These are phyloP conservation scores for Trichophaea hybrida DNA, from an alignment of 2,329 filamentous ascomycete genomes.

Conservation along the genomic window DNA sequence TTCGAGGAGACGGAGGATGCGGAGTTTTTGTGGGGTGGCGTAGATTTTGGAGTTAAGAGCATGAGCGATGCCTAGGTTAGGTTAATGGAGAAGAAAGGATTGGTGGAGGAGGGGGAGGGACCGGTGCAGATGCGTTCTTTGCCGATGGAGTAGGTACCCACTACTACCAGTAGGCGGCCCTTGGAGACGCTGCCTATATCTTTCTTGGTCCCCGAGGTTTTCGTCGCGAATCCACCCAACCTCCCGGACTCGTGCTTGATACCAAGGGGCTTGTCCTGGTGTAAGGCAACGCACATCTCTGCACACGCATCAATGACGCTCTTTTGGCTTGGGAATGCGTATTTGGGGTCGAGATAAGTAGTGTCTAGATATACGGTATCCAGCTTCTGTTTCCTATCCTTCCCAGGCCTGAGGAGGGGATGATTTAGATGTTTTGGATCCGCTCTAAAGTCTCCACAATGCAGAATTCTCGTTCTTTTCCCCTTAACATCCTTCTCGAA, in stretches of 20 bases:
- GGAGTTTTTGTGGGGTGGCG: constrained; percentile 66
- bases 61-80: constrained; percentile 48
- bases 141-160: constrained; percentile 94
- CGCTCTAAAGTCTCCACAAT: constrained; percentile 91
- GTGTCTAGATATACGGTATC: constrained; percentile 96
- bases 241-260: constrained; percentile 40
- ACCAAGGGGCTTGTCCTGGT: constrained; percentile 36
- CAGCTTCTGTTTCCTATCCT: constrained; percentile 58
- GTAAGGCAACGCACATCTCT: constrained; percentile 64
- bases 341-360: constrained; percentile 89
- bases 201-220: constrained; percentile 25
- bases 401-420: constrained; percentile 54
- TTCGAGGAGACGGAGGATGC: constrained; percentile 70
- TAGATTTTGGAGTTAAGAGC: constrained; percentile 81
- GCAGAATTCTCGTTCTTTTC: constrained; percentile 63
- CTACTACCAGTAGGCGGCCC: constrained; percentile 71
- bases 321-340: constrained; percentile 79
- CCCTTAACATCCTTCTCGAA: constrained; percentile 53
- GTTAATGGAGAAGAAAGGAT: background rate
- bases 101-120: background rate
- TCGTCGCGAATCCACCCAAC: constrained; percentile 31
- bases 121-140: constrained; percentile 93
- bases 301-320: constrained; percentile 80
- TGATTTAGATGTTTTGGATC: constrained; percentile 74
- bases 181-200: constrained; percentile 30